phyloP scores from a whole-genome alignment of 352 stramenopile species.

The Globisporangium okanoganense region DNA sequence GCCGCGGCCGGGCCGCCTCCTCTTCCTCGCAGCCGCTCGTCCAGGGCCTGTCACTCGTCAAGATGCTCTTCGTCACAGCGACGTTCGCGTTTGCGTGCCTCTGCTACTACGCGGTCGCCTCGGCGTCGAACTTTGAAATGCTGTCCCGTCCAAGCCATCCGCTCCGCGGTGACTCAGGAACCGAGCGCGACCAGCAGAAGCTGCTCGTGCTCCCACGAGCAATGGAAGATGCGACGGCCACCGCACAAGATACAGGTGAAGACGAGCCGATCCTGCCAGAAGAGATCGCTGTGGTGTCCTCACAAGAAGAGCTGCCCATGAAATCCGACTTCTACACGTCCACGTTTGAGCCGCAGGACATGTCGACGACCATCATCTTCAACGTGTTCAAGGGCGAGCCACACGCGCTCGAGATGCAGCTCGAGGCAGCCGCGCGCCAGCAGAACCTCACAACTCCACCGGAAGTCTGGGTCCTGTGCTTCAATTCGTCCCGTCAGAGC shows the following conservation, averaged over 20 bases:
- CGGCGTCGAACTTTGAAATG: background rate
- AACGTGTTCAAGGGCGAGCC: constrained; percentile 60
- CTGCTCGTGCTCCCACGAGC: constrained; percentile 5
- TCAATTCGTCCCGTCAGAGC: constrained; percentile 38
- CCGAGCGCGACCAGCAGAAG: constrained; percentile 2
- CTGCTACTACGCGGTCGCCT: constrained; percentile 10
- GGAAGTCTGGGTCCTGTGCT: constrained; percentile 65
- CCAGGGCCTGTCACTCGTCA: background rate
- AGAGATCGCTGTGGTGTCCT: background rate
- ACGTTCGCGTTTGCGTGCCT: constrained; percentile 10
- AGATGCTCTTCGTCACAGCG: constrained; percentile 7
- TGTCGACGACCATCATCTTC: constrained; percentile 72
- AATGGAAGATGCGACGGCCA: background rate
- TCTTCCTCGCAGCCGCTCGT: background rate
- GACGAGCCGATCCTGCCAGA: background rate
- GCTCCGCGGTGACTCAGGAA: background rate
- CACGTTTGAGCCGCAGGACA: constrained; percentile 23
- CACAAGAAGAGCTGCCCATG: constrained; percentile 29
- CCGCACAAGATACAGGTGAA: background rate
- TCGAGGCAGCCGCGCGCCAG: constrained; percentile 31
- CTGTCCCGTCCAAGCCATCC: background rate
- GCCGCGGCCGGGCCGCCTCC: background rate
- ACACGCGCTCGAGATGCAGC: constrained; percentile 38
- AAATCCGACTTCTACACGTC: constrained; percentile 44
- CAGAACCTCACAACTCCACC: constrained; percentile 28